A percentile compares a stretch with the other conserved stretches of the same genome.
phyloP scores from a whole-genome alignment of 2,329 filamentous ascomycete genomes.

The Aspergillus sp. region DNA sequence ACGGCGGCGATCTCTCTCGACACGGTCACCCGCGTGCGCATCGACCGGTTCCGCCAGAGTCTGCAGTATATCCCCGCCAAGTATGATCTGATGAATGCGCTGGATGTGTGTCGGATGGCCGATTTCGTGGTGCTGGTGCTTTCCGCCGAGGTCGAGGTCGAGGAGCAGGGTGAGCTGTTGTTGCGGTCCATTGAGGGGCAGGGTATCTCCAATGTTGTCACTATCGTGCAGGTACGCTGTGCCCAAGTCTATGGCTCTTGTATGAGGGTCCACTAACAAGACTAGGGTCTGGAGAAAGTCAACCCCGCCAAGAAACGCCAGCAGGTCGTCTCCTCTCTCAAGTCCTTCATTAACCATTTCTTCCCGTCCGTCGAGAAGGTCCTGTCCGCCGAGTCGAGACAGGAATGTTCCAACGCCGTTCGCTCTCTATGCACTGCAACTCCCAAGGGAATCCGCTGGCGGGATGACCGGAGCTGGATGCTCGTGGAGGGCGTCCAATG shows the following conservation, averaged over 20 bases:
- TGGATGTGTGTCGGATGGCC: slow-evolving; percentile 83
- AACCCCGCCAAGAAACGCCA: slow-evolving; percentile 76
- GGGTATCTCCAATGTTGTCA: slow-evolving; percentile 89
- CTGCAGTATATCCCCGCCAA: slow-evolving; percentile 78
- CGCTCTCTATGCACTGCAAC: slow-evolving; percentile 87
- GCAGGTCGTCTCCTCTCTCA: slow-evolving; percentile 77
- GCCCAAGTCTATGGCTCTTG: not conserved
- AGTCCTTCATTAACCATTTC: slow-evolving; percentile 91
- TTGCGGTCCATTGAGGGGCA: slow-evolving; percentile 87
- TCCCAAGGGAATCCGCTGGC: slow-evolving; percentile 92
- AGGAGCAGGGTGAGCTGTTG: slow-evolving; percentile 79
- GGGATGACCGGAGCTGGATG: slow-evolving; percentile 95
- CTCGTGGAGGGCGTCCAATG: slow-evolving; percentile 79
- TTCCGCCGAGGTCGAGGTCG: slow-evolving; percentile 73
- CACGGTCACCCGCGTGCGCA: slow-evolving; percentile 61
- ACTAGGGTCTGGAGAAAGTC: slow-evolving; percentile 65
- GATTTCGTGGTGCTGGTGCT: slow-evolving; percentile 89
- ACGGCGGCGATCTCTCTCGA: slow-evolving; percentile 62
- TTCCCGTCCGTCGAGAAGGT: slow-evolving; percentile 91
- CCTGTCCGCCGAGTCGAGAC: slow-evolving; percentile 80
- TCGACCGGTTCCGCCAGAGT: slow-evolving; percentile 94
- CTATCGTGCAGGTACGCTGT: slow-evolving; percentile 63
- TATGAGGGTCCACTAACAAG: slow-evolving; percentile 12
- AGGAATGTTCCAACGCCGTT: slow-evolving; percentile 89
- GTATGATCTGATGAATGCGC: slow-evolving; percentile 70